These are phyloP conservation scores for Psilocybe sp. DNA, from an alignment of 768 basidiomycete genomes.

Conservation along the genomic window DNA sequence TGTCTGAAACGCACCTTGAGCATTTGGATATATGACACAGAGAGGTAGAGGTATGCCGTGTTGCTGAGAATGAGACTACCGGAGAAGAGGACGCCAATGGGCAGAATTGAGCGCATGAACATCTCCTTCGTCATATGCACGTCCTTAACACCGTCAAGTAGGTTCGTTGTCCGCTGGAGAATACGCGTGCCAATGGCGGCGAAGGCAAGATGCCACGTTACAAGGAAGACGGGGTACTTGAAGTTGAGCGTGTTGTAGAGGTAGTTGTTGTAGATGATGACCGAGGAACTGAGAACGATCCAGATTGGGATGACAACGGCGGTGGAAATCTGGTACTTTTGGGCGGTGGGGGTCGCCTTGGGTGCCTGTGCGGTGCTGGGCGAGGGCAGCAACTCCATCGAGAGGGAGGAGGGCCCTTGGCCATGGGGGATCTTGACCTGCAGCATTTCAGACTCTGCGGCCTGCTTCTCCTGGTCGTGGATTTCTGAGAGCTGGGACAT, in stretches of 20 bases:
- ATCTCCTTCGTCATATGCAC: constrained; percentile 76
- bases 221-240: constrained; percentile 89
- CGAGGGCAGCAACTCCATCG: constrained; percentile 43
- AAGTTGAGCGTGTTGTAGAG: constrained; percentile 82
- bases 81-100: constrained; percentile 91
- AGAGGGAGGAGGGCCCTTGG: constrained; percentile 6
- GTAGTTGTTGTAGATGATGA: constrained; percentile 97
- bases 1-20: constrained; percentile 58
- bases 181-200: constrained; percentile 86
- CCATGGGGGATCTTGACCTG: constrained; percentile 17
- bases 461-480: constrained; percentile 25
- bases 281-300: constrained; percentile 85
- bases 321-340: constrained; percentile 58
- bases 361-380: constrained; percentile 41
- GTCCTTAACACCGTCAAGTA: constrained; percentile 78
- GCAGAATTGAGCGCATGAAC: constrained; percentile 84
- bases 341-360: constrained; percentile 32
- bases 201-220: constrained; percentile 81
- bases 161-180: constrained; percentile 74
- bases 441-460: constrained; percentile 20
- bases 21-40: constrained; percentile 96
- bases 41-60: constrained; percentile 88
- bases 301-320: constrained; percentile 84
- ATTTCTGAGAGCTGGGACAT: constrained; percentile 14
- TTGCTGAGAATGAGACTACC: constrained; percentile 89